Base-by-base conservation (phyloP, 2,329 filamentous ascomycete genomes). In the Chalaropsis thielavioides region DNA sequence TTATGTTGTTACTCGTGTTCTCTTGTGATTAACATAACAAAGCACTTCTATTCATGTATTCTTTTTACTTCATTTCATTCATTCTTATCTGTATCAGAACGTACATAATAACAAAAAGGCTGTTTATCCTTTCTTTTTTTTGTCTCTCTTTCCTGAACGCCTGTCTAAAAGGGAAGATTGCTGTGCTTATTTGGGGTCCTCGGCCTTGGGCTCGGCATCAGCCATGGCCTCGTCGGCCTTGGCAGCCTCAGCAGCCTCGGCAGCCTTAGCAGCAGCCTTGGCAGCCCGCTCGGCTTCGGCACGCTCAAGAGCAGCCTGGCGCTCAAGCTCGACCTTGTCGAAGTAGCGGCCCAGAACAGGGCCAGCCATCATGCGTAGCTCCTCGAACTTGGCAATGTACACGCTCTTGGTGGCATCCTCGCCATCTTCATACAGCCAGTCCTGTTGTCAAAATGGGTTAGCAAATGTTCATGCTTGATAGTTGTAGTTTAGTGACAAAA, bases 361-460 rank as follows among this genome's bases (percentile, higher is more conserved):
- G 17, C 92, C 94, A 59, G 91, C 89, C 72, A 96, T 83, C 70
- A 89, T 85, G 70, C 90, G 89, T 75, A 99, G 91, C 76, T 99
- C 94, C 69, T 97, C 94, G 76, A 94, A 87, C 84, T 97, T 99
- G 77, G 90, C 83, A 68, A 95, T 79, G 78, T 99, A 99, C 72
- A 94, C 83, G 64, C 89, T 91, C 82, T 97, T 97, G 72, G 88
- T 88, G 70, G 91, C 85, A 75, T 99, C 94, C 69, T 96, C 92
- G 67, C 94, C 94, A 65, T 97, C 94, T 64, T 96, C 92, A 76
- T 97, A 97, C 68, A 99, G 82, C 94, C 94, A 99, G 74, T 99
- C 92, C 92, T 97, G 69, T 38, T 56, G 6, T n/a, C 41, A 17
- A 31, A 22, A 38, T 35, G 58, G 22, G 61, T 66, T 66, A 66